Conservation (phyloP, 768 basidiomycete genomes). For the Kwoniella botswanensis region DNA sequence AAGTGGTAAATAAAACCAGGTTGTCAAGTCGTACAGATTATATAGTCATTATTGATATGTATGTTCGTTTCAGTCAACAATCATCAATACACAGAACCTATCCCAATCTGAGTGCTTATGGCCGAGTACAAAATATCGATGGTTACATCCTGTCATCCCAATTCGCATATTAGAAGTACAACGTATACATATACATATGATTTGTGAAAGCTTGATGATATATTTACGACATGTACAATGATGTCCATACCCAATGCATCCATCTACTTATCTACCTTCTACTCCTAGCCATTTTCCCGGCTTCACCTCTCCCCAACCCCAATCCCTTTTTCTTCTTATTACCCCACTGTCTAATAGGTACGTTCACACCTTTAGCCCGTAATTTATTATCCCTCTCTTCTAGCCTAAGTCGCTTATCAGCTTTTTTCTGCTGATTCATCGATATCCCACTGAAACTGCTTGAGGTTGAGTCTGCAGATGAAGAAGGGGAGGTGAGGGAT, state of each 20-base stretch:
- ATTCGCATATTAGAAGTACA: too few species aligned
- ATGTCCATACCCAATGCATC: too few species aligned
- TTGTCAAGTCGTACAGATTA: background rate
- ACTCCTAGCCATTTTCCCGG: slow-evolving; percentile 19
- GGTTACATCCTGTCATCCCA: background rate
- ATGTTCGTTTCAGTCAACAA: background rate
- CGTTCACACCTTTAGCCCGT: slow-evolving; percentile 25
- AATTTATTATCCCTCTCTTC: slow-evolving; percentile 23
- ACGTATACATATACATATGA: too few species aligned
- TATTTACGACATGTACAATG: too few species aligned
- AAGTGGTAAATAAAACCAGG: background rate
- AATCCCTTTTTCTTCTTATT: slow-evolving; percentile 6
- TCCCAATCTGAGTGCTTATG: too few species aligned
- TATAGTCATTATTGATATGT: background rate
- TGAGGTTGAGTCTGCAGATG: background rate
- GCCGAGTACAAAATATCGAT: background rate
- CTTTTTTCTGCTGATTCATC: slow-evolving; percentile 20
- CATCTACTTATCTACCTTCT: background rate
- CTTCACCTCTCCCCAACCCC: slow-evolving; percentile 5
- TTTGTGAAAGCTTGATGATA: too few species aligned
- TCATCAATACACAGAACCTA: too few species aligned
- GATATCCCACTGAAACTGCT: slow-evolving; percentile 4
- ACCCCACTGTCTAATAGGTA: slow-evolving; percentile 11
- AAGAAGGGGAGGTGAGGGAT: background rate
- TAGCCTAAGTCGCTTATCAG: slow-evolving; percentile 9